Evolutionary conservation across 179 eudicot species (phyloP), one percentile per base, ranked within the genome.

Genomic region (Amaranthus tricolor): DNA sequence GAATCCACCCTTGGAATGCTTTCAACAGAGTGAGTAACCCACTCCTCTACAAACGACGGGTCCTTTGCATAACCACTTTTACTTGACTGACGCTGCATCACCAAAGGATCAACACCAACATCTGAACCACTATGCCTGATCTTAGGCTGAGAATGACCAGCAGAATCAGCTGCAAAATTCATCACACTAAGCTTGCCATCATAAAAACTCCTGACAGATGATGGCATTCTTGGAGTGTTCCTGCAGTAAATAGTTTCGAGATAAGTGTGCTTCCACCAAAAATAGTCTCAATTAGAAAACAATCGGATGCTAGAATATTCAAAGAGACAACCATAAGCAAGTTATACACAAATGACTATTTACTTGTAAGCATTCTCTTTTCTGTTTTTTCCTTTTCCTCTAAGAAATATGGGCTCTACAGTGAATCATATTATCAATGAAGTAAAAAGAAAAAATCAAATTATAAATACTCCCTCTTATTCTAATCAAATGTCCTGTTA

Each of bases 1-100:
- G 89, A 81, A 55, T 89, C 92, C 40, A 79, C 85, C 62, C 90
- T 84, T 49, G 72, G 79, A 52, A 78, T 74, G 80, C 66, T 77
- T 48, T 67, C 72, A 24, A 75, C 82, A 73, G 71, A 64, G 61
- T 57, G 77, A 62, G 76, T 78, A 17, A 79, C 69, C 83, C 81
- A 83, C 44, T 75, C 79, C 76, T 80, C 82, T 58, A 75, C 76
- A 78, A 80, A 82, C 75, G 84, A 77, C 15, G 81, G 72, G 51
- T 76, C 74, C 51, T 57, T 73, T 63, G 68, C 78, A 74, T 64
- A 81, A 58, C 76, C 71, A 40, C 68, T 74, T 71, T 76, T 70
- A 57, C 81, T 75, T 62, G 86, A 53, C 62, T 71, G 82, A 82
- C 55, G 56, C 79, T 82, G 81, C 66, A 66, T 56, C 52, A 75